phyloP scores from a whole-genome alignment of 2,329 filamentous ascomycete species.

The Beauveria australis region DNA sequence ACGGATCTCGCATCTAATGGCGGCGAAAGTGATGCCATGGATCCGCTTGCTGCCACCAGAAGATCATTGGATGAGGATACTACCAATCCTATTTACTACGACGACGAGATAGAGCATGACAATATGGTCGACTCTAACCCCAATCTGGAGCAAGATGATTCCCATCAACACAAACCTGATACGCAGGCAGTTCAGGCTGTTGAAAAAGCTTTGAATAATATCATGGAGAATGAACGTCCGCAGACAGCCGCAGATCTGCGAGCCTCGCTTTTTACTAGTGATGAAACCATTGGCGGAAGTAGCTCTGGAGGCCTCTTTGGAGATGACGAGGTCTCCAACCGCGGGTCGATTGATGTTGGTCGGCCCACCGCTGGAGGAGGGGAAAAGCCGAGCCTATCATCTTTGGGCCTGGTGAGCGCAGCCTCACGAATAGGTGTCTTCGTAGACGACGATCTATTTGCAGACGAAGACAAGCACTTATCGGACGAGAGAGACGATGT shows the following conservation, averaged over 20 bases:
- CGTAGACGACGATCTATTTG: slow-evolving; percentile 85
- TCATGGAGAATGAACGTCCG: slow-evolving; percentile 70
- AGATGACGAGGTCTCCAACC: slow-evolving; percentile 51
- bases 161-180: slow-evolving; percentile 53
- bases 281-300: slow-evolving; percentile 35
- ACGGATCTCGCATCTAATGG: slow-evolving; percentile 36
- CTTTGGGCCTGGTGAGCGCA: slow-evolving; percentile 80
- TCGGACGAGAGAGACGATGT: slow-evolving; percentile 79
- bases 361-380: slow-evolving; percentile 28
- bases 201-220: slow-evolving; percentile 84
- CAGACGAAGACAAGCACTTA: slow-evolving; percentile 75
- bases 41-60: slow-evolving; percentile 38
- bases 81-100: slow-evolving; percentile 60
- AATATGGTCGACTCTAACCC: slow-evolving; percentile 62
- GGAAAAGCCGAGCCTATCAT: slow-evolving; percentile 80
- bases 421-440: slow-evolving; percentile 88
- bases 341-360: slow-evolving; percentile 52
- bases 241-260: slow-evolving; percentile 56
- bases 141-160: slow-evolving; percentile 63
- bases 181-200: slow-evolving; percentile 82
- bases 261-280: slow-evolving; percentile 52
- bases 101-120: slow-evolving; percentile 70
- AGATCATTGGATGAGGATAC: slow-evolving; percentile 62
- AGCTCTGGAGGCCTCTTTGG: slow-evolving; percentile 42
- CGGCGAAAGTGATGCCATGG: slow-evolving; percentile 30